A percentile compares a stretch with the other conserved stretches of the same genome.
These are phyloP conservation scores for Spathaspora boniae DNA, from an alignment of 805 yeast species.

Conservation along the genomic window DNA sequence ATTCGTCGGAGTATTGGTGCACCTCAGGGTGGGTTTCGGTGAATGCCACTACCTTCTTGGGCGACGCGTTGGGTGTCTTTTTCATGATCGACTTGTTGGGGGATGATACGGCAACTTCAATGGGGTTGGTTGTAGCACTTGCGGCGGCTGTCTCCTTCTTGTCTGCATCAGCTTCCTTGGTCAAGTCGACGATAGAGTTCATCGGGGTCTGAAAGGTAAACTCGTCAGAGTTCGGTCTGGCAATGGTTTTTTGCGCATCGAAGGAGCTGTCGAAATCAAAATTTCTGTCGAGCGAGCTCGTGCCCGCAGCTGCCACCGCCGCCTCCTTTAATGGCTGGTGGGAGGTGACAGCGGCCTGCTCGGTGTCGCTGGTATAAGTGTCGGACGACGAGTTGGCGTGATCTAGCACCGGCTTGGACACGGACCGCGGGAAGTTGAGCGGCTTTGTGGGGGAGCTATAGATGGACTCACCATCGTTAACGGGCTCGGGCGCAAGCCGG, in stretches of 20 bases:
- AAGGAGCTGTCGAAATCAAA: conserved; percentile 17
- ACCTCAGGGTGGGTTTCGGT: conserved; percentile 26
- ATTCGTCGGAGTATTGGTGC: conserved; percentile 22
- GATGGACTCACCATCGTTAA: conserved; percentile 19
- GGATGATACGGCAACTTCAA: conserved; percentile 14
- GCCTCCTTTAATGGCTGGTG: no score
- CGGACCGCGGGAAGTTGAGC: conserved; percentile 22
- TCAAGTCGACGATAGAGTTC: conserved; percentile 17
- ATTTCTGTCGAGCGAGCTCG: conserved; percentile 18
- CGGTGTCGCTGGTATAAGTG: conserved; percentile 37
- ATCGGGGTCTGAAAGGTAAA: conserved; percentile 24
- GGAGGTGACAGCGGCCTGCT: no score
- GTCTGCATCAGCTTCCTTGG: not conserved
- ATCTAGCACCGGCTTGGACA: conserved; percentile 16
- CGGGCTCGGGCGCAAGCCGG: conserved; percentile 1
- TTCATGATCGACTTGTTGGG: conserved; percentile 41
- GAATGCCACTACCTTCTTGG: conserved; percentile 39
- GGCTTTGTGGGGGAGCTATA: conserved; percentile 34
- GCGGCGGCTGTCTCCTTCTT: not conserved
- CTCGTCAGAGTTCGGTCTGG: conserved; percentile 18
- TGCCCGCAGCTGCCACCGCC: conserved; percentile 4
- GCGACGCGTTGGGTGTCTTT: conserved; percentile 23
- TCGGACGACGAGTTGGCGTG: conserved; percentile 41
- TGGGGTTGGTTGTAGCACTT: no score
- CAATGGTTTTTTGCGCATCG: conserved; percentile 11